Evolutionary conservation across 306 rosid species (phyloP).

Genomic region (Quercus agrifolia): DNA sequence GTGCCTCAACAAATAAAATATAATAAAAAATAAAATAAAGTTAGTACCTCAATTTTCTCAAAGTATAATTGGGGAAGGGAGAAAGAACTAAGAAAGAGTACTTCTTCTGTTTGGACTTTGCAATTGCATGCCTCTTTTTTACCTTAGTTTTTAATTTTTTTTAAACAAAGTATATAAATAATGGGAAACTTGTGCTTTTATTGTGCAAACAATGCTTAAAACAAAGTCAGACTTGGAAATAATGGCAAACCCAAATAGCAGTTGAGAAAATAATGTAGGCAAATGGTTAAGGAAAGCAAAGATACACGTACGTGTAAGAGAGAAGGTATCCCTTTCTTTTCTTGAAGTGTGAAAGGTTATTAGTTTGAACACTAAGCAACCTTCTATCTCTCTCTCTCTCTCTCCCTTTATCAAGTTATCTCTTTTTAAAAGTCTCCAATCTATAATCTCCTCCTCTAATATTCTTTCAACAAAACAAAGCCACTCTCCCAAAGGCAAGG

Average conservation of each 20-base stretch:
- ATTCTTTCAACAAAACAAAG: constrained; percentile 9
- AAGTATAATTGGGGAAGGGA: too few species aligned
- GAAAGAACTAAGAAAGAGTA: too few species aligned
- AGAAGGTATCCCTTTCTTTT: constrained; percentile 63
- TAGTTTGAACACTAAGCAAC: constrained; percentile 46
- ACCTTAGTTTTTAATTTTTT: too few species aligned
- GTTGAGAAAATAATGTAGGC: constrained; percentile 23
- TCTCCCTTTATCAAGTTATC: neutral
- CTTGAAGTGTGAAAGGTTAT: constrained; percentile 41
- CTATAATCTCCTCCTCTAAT: constrained; percentile 10
- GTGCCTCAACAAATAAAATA: too few species aligned
- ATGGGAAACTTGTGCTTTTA: neutral
- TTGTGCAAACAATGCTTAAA: neutral
- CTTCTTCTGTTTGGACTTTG: too few species aligned
- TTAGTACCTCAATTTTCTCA: too few species aligned
- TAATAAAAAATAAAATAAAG: too few species aligned
- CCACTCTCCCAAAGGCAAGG: constrained; percentile 9
- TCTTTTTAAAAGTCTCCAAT: constrained; percentile 18
- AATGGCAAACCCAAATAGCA: constrained; percentile 9
- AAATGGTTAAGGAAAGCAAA: neutral
- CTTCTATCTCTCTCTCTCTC: constrained; percentile 8
- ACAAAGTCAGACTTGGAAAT: constrained; percentile 10
- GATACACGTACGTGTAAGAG: neutral
- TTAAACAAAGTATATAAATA: too few species aligned
- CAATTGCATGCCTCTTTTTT: too few species aligned